These are phyloP conservation scores for Penicillium sp. DNA, from an alignment of 2,329 filamentous ascomycete species.

Conservation along the genomic window DNA sequence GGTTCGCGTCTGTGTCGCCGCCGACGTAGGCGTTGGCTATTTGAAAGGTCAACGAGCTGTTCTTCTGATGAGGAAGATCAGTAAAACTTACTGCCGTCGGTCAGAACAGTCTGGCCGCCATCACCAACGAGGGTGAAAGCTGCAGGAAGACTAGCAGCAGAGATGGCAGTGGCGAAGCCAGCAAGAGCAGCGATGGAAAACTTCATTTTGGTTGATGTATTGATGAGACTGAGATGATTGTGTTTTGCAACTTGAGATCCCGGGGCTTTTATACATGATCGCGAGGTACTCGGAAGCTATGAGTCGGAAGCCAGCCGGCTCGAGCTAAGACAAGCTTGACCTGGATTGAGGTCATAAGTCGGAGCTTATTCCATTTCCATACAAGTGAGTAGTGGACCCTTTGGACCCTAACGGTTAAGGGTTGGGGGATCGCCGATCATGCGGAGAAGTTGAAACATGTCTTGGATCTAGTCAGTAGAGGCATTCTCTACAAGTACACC, in stretches of 20 bases:
- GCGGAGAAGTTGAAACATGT: neutral
- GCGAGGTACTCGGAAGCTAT: neutral
- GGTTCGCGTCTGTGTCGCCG: constrained; percentile 14
- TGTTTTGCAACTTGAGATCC: neutral
- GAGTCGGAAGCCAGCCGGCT: neutral
- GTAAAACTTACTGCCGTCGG: constrained; percentile 24
- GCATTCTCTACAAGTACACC: neutral
- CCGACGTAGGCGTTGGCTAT: constrained; percentile 24
- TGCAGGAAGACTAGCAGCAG: constrained; percentile 21
- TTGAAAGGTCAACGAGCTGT: neutral
- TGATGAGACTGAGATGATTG: neutral
- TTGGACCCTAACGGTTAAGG: too few species aligned
- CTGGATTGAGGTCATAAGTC: neutral
- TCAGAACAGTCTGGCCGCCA: constrained; percentile 24
- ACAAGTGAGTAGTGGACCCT: too few species aligned
- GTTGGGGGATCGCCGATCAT: too few species aligned
- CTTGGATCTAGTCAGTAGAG: neutral
- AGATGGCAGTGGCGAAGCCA: constrained; percentile 21
- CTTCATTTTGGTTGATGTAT: constrained; percentile 23
- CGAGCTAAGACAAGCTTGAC: constrained; percentile 1
- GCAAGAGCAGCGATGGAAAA: constrained; percentile 26
- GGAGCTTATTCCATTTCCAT: neutral
- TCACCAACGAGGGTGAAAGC: constrained; percentile 30
- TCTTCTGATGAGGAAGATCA: neutral
- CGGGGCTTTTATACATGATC: neutral